Evolutionary conservation across 1,139 yeast genomes (phyloP).

Genomic region (Protomyces gravidus): DNA sequence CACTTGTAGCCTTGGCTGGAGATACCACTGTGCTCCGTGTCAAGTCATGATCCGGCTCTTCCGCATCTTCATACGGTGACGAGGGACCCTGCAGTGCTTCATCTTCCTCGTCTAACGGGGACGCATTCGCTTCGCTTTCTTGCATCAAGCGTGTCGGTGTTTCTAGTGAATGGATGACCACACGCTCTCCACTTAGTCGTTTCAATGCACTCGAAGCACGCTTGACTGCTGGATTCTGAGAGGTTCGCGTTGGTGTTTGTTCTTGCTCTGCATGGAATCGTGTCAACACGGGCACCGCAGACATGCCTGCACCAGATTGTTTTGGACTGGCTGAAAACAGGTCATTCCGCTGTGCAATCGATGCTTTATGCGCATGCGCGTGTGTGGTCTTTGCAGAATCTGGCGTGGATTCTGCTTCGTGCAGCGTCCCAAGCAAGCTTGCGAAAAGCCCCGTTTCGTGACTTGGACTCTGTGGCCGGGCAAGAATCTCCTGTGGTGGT

Average conservation of each 20-base stretch:
- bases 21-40: background rate
- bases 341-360: background rate
- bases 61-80: conserved; percentile 19
- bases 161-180: background rate
- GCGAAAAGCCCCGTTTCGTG: conserved; percentile 18
- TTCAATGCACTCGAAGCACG: background rate
- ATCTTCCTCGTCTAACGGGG: background rate
- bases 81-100: background rate
- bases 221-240: background rate
- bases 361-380: background rate
- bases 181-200: background rate
- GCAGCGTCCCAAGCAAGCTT: conserved; percentile 12
- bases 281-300: background rate
- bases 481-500: conserved; percentile 25
- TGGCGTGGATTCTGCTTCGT: background rate
- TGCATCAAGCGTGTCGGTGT: background rate
- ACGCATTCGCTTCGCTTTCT: background rate
- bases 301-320: background rate
- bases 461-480: conserved; percentile 21
- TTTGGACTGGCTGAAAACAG: background rate
- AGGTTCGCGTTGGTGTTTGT: background rate
- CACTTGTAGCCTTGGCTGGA: background rate
- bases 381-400: background rate
- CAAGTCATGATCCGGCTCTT: background rate
- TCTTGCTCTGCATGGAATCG: background rate